These are phyloP conservation scores for Mycena sanguinolenta DNA, from an alignment of 768 basidiomycete genomes.

Conservation along the genomic window DNA sequence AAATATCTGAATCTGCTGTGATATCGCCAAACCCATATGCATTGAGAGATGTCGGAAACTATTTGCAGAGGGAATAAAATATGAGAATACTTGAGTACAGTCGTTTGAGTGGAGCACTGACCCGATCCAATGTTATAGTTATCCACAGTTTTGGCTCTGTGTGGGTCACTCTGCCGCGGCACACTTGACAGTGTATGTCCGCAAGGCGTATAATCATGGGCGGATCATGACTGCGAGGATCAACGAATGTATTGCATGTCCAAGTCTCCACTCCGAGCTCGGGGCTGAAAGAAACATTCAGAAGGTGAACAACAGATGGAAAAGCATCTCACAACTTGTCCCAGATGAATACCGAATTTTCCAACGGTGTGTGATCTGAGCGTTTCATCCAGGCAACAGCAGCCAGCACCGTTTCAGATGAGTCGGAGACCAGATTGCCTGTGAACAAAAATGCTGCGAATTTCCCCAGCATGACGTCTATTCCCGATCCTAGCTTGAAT, in stretches of 20 bases:
- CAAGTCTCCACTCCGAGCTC: slow-evolving; percentile 40
- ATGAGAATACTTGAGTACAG: no score
- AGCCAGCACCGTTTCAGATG: slow-evolving; percentile 13
- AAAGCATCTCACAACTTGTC: slow-evolving; percentile 33
- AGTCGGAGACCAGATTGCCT: slow-evolving; percentile 26
- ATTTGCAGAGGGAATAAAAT: not conserved
- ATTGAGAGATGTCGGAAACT: slow-evolving; percentile 13
- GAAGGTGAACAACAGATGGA: not conserved
- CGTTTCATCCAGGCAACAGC: slow-evolving; percentile 14
- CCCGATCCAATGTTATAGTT: slow-evolving; percentile 34
- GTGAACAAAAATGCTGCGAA: slow-evolving; percentile 33
- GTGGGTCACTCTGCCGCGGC: slow-evolving; percentile 22
- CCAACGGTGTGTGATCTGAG: slow-evolving; percentile 8
- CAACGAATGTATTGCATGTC: slow-evolving; percentile 19
- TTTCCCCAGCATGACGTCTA: slow-evolving; percentile 33
- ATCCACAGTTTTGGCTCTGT: slow-evolving; percentile 35
- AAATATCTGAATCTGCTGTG: not conserved
- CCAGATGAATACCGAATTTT: slow-evolving; percentile 30
- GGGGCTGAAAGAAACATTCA: slow-evolving; percentile 24
- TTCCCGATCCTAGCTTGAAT: slow-evolving; percentile 22
- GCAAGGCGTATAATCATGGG: slow-evolving; percentile 33
- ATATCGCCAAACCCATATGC: slow-evolving; percentile 8
- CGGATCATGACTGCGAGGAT: slow-evolving; percentile 5
- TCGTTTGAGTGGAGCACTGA: not conserved
- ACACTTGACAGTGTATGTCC: slow-evolving; percentile 33